Base-by-base conservation (phyloP, 495 filamentous ascomycete species). In the Aspergillus sparsus region DNA sequence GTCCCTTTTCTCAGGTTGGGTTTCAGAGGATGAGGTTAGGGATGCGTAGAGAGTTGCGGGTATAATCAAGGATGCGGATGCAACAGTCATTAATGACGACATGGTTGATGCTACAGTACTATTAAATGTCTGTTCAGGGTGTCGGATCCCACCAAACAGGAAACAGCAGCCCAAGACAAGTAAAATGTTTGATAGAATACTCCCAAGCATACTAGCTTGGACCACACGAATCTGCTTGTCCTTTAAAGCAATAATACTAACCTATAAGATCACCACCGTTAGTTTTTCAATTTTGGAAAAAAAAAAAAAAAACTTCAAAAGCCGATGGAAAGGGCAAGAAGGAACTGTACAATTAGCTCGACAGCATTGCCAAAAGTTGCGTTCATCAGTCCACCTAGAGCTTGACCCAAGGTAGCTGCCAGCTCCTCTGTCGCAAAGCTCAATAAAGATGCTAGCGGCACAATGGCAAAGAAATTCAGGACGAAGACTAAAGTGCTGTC, bases 341-440 rank as follows among this genome's bases (percentile, higher is more conserved):
- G 50, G 59, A 67, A 34, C 69, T 89, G 68, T 79, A 96, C 94
- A 78, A 98, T 98, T 66, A 98, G 75, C 68, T 98, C 94, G n/a
- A 97, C 93, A 0, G 94, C 94, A 80, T 98, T 98, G 42, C 94
- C 94, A 77, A 96, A 97, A 7, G 91, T 95, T 31, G 94, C 94
- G 79, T 98, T 98, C 69, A 97, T 83, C 64, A 98, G 75, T 1
- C 94, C 94, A 42, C 94, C 94, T 36, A 98, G 70, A 0, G 94
- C 93, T 73, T 97, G 88, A 15, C 94, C 94, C 58, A 97, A 81
- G 51, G 88, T 87, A 10, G 82, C 81, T 6, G 91, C 86, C 60
- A 98, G 81, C 73, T 98, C 91, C 77, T 97, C 94, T 1, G 94
- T 98, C 45, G 94, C 94, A 74, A 96, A 97, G 60, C 92, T 96